Conservation (phyloP, 2,329 filamentous ascomycete species). For the Elsinoe arachidis region DNA sequence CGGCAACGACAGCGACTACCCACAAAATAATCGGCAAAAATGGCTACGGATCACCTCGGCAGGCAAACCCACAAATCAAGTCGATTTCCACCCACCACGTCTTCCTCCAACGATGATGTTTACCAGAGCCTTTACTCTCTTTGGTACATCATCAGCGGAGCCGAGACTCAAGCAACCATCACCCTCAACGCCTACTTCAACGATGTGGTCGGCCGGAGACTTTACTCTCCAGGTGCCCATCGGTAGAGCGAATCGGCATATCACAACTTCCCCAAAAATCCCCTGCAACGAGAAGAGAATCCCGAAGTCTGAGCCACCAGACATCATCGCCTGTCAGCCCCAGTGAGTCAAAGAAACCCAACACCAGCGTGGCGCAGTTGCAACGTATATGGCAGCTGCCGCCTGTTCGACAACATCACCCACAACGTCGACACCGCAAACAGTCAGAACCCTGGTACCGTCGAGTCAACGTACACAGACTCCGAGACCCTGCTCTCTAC, state of each 20-base stretch:
- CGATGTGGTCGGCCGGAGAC: too few relatives aligned
- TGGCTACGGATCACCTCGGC: neutral
- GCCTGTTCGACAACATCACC: neutral
- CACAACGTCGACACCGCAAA: slow-evolving; percentile 6
- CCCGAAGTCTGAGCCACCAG: neutral
- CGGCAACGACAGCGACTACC: neutral
- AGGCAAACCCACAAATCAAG: neutral
- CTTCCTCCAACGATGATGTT: too few relatives aligned
- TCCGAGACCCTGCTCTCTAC: slow-evolving; percentile 1
- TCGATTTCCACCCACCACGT: too few relatives aligned
- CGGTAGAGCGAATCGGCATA: too few relatives aligned
- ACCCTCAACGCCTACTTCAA: neutral
- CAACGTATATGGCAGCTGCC: neutral
- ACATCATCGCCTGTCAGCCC: neutral
- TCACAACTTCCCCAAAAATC: too few relatives aligned
- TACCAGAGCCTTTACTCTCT: neutral
- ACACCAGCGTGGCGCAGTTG: slow-evolving; percentile 3
- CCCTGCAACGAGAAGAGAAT: neutral
- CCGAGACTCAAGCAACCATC: neutral
- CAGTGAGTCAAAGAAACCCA: neutral
- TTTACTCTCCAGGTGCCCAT: too few relatives aligned
- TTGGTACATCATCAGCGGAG: neutral
- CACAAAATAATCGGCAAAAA: neutral
- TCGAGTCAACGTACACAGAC: slow-evolving; percentile 6
- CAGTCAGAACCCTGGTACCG: neutral